Evolutionary conservation across 2,329 filamentous ascomycete genomes (phyloP), one percentile per base, ranked within the genome.

Genomic region (Ophiostoma pallidulum): DNA sequence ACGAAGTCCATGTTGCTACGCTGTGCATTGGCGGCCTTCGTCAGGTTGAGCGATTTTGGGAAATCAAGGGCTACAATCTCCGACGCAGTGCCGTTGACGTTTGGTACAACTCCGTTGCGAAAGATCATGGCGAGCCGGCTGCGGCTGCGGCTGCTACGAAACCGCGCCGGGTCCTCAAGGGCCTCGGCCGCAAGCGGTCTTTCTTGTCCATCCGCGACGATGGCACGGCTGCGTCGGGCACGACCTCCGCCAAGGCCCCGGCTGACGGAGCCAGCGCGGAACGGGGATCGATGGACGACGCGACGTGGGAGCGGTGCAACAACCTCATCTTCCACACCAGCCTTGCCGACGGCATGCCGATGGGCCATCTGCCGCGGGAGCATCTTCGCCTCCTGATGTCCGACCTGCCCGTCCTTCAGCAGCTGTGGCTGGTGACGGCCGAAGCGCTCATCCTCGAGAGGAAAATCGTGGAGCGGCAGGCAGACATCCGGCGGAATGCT

Each of bases 1-100:
- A 82, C 48, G 77, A 82, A 38, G 68, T 82, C 0, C 79, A 82
- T 53, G 72, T 74, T 9, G 74, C 79, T 3, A 74, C 80, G 12
- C 57, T 83, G 9, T 75, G 73, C 37, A 64, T 82, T 10, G 79
- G 79, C 29, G 79, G 79, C 2, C 63, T 83, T 47, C 70, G 78
- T 8, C 76, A 82, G 57, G 77, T 81, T 1, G 75, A 82, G 55
- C 68, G 73, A 38, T 70, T 83, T 31, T 83, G 79, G 79, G 77
- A 82, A 57, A 77, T 79, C 33, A 80, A 80, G 56, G 77, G 78
- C 2, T 83, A 83, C 61, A 82, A 80, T 57, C 68, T 67, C 44
- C 69, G 79, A 28, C 70, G 78, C 48, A 68, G 68, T 18, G 73
- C 74, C 2, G 78, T 83, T 14, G 79, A 83, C 56, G 64, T 58